Evolutionary conservation across 495 filamentous ascomycete genomes (phyloP), one percentile per base, ranked within the genome.

Genomic region (Penicillium coffeae): DNA sequence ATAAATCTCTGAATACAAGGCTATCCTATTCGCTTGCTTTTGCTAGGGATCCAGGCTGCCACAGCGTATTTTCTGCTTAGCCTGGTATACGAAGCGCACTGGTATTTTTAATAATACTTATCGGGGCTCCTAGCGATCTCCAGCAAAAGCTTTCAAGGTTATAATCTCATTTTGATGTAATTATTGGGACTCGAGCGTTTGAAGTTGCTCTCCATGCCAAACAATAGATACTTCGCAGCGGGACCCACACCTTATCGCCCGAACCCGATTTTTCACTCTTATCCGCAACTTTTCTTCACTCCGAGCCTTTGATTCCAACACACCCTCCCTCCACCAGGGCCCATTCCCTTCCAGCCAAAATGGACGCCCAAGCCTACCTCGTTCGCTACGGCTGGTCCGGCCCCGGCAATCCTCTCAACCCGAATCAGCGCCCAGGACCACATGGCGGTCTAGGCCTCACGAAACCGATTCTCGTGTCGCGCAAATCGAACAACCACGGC

Each of bases 371-470:
- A 65, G 81, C 82, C 56, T 80, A 86, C 62, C 82, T 92, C 50
- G 80, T 81, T 50, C 76, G 79, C 59, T 85, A 88, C 71, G 88
- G 88, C 54, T 92, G 88, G 88, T 79, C 80, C 50, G 88, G 88
- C 51, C 76, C 79, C 21, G 88, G 88, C 55, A 82, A 86, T 65
- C 80, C 86, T 0, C 77, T 92, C 8, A 84, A 90, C 61, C 77
- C 84, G 9, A 81, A 81, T 38, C 66, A 70, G 65, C 82, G 50
- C 62, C 86, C 47, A 63, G 84, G 77, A 15, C 74, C 77, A 7
- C 70, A 75, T 71, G 77, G 80, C 58, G 71, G 72, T 20, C 82
- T 78, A 25, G 87, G 87, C 21, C 76, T 92, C 7, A 75, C 78
- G 10, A 79, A 77, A 47, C 87, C 87, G 7, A 67, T 92, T 20